Conservation (phyloP, 2,329 filamentous ascomycete genomes). For the Sarocladium oryzae region DNA sequence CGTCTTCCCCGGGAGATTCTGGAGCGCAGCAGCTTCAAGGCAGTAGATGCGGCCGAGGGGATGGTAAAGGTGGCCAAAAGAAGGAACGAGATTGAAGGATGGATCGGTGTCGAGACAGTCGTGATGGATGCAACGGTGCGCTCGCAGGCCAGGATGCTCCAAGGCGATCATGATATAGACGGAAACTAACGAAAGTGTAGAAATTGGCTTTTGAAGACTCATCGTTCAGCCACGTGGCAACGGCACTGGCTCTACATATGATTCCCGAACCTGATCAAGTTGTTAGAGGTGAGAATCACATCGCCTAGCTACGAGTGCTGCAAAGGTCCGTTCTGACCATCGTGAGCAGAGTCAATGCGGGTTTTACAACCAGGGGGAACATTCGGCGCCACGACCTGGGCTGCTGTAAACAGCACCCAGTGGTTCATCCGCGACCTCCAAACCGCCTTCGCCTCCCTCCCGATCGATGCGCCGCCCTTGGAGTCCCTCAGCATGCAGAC, state of each 20-base stretch:
- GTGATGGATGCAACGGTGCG: slow-evolving; percentile 42
- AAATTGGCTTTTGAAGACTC: slow-evolving; percentile 31
- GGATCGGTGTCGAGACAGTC: slow-evolving; percentile 37
- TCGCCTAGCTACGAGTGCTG: neutral
- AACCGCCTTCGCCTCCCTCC: slow-evolving; percentile 32
- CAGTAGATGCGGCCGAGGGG: slow-evolving; percentile 37
- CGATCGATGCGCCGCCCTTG: slow-evolving; percentile 32
- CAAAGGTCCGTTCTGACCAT: neutral
- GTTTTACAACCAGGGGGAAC: slow-evolving; percentile 32
- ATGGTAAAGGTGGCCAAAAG: slow-evolving; percentile 34
- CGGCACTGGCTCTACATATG: slow-evolving; percentile 41
- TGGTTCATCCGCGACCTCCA: slow-evolving; percentile 32
- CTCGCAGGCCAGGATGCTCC: slow-evolving; percentile 10
- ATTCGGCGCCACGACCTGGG: slow-evolving; percentile 31
- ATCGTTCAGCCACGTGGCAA: slow-evolving; percentile 37
- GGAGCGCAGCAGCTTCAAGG: slow-evolving; percentile 38
- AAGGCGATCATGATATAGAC: neutral
- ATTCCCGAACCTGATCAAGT: slow-evolving; percentile 33
- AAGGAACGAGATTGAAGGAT: slow-evolving; percentile 33
- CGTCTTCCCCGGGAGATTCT: slow-evolving; percentile 31
- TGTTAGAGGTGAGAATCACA: slow-evolving; percentile 18
- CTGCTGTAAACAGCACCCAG: slow-evolving; percentile 23
- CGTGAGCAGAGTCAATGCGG: slow-evolving; percentile 26
- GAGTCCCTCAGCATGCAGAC: slow-evolving; percentile 29
- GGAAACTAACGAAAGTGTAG: slow-evolving; percentile 16